Evolutionary conservation across 371 early-diverging fungal species (phyloP).

Genomic region (Mucor saturninus): DNA sequence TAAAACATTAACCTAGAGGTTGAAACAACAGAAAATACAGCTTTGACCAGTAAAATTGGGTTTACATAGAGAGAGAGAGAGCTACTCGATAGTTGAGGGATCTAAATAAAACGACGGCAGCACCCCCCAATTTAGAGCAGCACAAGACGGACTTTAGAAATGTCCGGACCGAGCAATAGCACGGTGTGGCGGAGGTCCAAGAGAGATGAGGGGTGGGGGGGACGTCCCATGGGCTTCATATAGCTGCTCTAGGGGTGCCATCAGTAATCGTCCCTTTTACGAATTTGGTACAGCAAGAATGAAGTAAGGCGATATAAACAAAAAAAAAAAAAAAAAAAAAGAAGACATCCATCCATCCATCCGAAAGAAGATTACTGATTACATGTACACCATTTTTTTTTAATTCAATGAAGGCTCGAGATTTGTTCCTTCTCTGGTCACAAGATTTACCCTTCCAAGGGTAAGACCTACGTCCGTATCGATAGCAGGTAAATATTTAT

Average conservation of each 20-base stretch:
- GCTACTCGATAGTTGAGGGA: too few species aligned
- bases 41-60: too few species aligned
- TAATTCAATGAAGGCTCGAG: constrained; percentile 68
- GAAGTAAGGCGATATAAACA: constrained; percentile 9
- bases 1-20: too few species aligned
- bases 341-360: constrained; percentile 14
- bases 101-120: too few species aligned
- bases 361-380: neutral
- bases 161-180: neutral
- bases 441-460: constrained; percentile 99
- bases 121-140: too few species aligned
- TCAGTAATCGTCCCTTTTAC: constrained; percentile 16
- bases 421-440: constrained; percentile 96
- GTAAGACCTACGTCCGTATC: constrained; percentile 88
- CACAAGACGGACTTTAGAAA: neutral
- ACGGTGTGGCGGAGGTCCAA: neutral
- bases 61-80: too few species aligned
- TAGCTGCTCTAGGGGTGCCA: constrained; percentile 1
- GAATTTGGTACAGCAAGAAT: constrained; percentile 26
- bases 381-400: neutral
- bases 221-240: neutral
- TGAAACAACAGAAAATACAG: too few species aligned
- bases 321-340: neutral
- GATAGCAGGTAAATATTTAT: constrained; percentile 74
- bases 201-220: neutral